Evolutionary conservation across 2,329 filamentous ascomycete species (phyloP).

Genomic region (Dothistroma septosporum): DNA sequence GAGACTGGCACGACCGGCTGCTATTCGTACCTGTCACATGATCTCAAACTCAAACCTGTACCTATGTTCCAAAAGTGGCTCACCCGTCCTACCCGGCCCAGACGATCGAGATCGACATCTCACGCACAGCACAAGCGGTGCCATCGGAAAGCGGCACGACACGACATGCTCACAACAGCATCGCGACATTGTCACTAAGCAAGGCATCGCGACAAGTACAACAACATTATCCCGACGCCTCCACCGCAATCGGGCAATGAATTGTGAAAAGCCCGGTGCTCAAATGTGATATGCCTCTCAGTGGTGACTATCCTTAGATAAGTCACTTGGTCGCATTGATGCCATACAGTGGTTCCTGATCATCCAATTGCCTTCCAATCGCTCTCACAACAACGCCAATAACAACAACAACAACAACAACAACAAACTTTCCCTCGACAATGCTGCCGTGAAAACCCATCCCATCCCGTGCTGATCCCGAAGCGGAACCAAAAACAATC

Average conservation of each 20-base stretch:
- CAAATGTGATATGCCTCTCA: neutral
- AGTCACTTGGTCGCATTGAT: neutral
- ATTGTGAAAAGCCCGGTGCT: neutral
- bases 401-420: neutral
- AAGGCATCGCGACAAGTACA: neutral
- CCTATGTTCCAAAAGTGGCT: neutral
- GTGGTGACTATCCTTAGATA: neutral
- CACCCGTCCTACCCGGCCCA: neutral
- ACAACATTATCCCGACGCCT: neutral
- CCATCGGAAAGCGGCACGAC: constrained; percentile 6
- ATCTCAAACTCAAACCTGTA: neutral
- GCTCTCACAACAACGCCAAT: too few relatives aligned
- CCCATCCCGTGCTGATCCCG: neutral
- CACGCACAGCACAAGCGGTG: neutral
- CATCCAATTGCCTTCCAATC: neutral
- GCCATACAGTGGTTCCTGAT: neutral
- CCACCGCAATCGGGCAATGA: neutral
- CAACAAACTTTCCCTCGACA: neutral
- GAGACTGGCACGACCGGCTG: too few relatives aligned
- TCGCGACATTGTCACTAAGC: neutral
- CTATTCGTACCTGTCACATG: too few relatives aligned
- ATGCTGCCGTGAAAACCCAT: neutral
- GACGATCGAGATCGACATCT: neutral
- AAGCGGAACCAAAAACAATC: neutral
- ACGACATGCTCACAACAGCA: neutral